A percentile compares a stretch with the other conserved stretches of the same genome.
phyloP scores from a whole-genome alignment of 805 yeast genomes.

The Zygosaccharomyces siamensis region DNA sequence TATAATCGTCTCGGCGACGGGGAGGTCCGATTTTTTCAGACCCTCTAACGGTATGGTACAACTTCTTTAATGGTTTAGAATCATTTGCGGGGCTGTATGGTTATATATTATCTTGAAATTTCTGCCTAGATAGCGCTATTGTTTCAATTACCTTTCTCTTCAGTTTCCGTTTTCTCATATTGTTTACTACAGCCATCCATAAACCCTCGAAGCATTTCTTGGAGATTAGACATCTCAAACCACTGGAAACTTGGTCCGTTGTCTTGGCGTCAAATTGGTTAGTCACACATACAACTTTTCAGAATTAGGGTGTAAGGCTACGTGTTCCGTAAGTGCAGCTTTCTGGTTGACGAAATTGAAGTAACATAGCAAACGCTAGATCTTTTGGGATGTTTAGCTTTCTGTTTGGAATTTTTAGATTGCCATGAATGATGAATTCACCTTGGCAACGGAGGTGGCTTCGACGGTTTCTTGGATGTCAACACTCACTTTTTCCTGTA shows the following conservation, averaged over 20 bases:
- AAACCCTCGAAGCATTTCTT: slow-evolving; percentile 36
- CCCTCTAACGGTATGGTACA: slow-evolving; percentile 12
- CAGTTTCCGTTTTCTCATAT: slow-evolving; percentile 58
- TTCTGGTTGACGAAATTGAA: slow-evolving; percentile 31
- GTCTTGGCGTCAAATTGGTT: slow-evolving; percentile 33
- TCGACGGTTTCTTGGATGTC: neutral
- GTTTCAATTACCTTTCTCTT: slow-evolving; percentile 60
- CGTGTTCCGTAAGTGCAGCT: slow-evolving; percentile 47
- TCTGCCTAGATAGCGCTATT: slow-evolving; percentile 60
- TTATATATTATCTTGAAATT: slow-evolving; percentile 15
- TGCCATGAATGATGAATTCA: neutral
- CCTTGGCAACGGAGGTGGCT: neutral
- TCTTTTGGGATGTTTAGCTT: neutral
- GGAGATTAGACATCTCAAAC: slow-evolving; percentile 46
- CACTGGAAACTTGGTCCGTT: slow-evolving; percentile 48
- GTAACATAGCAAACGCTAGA: slow-evolving; percentile 2
- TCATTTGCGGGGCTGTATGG: slow-evolving; percentile 14
- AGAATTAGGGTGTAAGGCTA: slow-evolving; percentile 51
- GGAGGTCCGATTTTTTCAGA: neutral
- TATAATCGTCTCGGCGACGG: slow-evolving; percentile 17
- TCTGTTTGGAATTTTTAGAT: neutral
- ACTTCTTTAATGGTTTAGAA: slow-evolving; percentile 5
- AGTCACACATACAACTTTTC: slow-evolving; percentile 55
- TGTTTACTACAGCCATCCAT: slow-evolving; percentile 50
- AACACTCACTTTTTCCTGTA: neutral